Evolutionary conservation across 176 grass and related monocot genomes (phyloP).

Genomic region (Juncus inflexus): DNA sequence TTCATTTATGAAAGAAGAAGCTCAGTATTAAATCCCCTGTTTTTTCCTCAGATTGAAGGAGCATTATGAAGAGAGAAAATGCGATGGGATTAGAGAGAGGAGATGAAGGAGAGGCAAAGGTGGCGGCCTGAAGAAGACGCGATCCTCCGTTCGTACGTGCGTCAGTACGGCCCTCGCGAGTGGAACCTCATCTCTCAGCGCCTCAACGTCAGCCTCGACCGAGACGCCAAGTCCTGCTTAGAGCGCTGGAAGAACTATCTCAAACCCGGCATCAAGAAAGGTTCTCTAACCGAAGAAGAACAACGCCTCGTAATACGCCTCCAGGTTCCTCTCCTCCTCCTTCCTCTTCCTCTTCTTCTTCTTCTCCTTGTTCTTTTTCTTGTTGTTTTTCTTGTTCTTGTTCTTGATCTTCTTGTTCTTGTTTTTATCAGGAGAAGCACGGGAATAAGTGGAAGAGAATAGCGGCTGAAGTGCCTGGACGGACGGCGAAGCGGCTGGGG

Average conservation of each 20-base stretch:
- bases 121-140: conserved; percentile 97
- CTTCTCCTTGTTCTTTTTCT: too few species aligned
- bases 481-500: conserved; percentile 79
- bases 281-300: conserved; percentile 86
- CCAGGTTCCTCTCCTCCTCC: conserved; percentile 19
- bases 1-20: background rate
- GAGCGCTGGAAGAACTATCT: conserved; percentile 99
- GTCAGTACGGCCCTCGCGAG: conserved; percentile 78
- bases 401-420: too few species aligned
- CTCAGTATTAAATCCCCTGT: background rate
- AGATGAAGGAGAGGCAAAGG: conserved; percentile 97
- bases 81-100: conserved; percentile 58
- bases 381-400: too few species aligned
- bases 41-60: conserved; percentile 23
- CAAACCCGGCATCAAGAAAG: conserved; percentile 83
- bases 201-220: conserved; percentile 66
- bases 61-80: conserved; percentile 50
- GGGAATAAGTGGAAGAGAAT: conserved; percentile 99
- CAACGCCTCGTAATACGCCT: conserved; percentile 76
- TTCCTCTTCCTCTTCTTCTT: too few species aligned
- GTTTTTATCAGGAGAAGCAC: conserved; percentile 50
- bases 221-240: conserved; percentile 93
- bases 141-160: conserved; percentile 77
- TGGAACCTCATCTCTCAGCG: conserved; percentile 93
- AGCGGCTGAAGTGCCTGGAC: conserved; percentile 78